These are phyloP conservation scores for Lophium mytilinum DNA, from an alignment of 495 filamentous ascomycete species.

Conservation along the genomic window DNA sequence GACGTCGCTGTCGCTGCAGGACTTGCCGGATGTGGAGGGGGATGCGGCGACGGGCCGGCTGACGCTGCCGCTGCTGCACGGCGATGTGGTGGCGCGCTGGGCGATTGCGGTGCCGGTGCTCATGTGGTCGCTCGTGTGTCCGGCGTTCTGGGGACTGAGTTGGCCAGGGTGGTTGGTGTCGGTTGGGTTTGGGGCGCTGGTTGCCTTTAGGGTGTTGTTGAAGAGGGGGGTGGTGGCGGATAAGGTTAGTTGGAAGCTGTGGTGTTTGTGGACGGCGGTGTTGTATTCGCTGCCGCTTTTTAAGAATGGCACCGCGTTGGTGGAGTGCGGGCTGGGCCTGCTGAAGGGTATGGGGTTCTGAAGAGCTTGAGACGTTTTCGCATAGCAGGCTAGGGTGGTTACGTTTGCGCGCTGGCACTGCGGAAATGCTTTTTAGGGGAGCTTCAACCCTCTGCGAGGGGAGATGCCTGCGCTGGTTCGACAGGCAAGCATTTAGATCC, in stretches of 20 bases:
- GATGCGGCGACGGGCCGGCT: conserved; percentile 38
- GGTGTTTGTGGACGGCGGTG: conserved; percentile 9
- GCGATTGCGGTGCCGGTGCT: conserved; percentile 32
- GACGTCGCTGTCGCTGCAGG: conserved; percentile 47
- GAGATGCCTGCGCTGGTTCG: too few relatives aligned
- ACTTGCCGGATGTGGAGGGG: conserved; percentile 43
- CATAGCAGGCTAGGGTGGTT: too few relatives aligned
- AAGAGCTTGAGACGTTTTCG: too few relatives aligned
- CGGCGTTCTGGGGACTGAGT: conserved; percentile 33
- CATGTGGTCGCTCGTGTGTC: conserved; percentile 38
- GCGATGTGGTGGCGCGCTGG: conserved; percentile 38
- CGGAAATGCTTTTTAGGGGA: too few relatives aligned
- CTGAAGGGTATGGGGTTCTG: not conserved
- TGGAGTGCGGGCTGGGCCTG: not conserved
- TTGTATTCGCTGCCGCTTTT: conserved; percentile 4
- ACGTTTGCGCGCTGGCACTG: too few relatives aligned
- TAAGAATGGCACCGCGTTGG: not conserved
- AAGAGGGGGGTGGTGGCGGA: not conserved
- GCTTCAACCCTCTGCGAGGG: too few relatives aligned
- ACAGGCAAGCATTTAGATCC: too few relatives aligned
- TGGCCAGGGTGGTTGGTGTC: not conserved
- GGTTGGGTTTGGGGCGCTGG: not conserved
- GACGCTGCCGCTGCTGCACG: conserved; percentile 38
- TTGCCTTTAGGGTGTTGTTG: not conserved
- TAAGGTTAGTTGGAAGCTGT: conserved; percentile 5